phyloP scores from a whole-genome alignment of 352 stramenopile species.

The Phytophthora pseudosyringae region DNA sequence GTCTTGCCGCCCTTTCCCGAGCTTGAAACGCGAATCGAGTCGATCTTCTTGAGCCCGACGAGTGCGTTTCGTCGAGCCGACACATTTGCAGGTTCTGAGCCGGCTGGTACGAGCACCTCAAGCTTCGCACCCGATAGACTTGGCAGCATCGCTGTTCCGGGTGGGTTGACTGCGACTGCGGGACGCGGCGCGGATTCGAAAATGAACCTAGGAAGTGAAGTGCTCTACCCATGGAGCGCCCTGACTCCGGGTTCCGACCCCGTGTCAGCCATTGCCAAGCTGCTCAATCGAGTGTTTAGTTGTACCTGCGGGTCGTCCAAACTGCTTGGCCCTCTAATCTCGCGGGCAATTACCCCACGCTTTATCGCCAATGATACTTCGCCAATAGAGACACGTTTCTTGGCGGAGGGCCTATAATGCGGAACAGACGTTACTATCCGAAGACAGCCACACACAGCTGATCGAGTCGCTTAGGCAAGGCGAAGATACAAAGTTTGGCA shows the following conservation, averaged over 20 bases:
- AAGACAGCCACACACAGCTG: too few relatives aligned
- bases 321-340: conserved; percentile 1
- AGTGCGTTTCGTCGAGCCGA: conserved; percentile 8
- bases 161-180: conserved; percentile 7
- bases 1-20: conserved; percentile 18
- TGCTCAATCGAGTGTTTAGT: conserved; percentile 2
- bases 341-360: not conserved
- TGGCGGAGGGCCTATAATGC: too few relatives aligned
- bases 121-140: conserved; percentile 26
- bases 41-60: conserved; percentile 21
- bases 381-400: not conserved
- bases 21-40: conserved; percentile 15
- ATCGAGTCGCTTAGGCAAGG: not conserved
- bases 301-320: conserved; percentile 12
- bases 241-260: too few relatives aligned
- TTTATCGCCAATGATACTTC: conserved; percentile 16
- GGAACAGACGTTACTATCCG: too few relatives aligned
- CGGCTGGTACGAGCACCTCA: conserved; percentile 11
- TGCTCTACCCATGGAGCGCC: not conserved
- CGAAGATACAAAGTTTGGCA: not conserved
- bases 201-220: conserved; percentile 10
- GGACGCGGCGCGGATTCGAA: conserved; percentile 9
- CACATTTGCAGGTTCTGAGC: not conserved
- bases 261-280: too few relatives aligned
- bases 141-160: conserved; percentile 15